phyloP scores from a whole-genome alignment of 23 red algal species.

The Chondrus crispus region DNA sequence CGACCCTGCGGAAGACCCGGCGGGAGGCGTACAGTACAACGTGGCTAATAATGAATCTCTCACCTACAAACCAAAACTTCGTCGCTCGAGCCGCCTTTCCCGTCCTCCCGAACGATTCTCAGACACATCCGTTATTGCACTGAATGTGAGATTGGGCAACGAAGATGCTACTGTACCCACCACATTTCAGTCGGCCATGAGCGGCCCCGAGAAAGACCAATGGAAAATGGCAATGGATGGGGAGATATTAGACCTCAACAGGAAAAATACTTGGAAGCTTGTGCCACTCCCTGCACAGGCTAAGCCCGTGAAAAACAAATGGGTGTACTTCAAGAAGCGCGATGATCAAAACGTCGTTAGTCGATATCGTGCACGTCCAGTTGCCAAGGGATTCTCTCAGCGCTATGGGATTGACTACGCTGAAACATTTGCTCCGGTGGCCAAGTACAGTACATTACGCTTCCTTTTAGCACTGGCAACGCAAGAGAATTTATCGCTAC shows the following conservation, averaged over 20 bases:
- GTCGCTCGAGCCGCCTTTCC: not conserved
- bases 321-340: not conserved
- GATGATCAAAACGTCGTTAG: not conserved
- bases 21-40: too few relatives aligned
- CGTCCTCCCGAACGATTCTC: not conserved
- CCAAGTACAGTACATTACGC: not conserved
- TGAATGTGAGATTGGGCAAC: not conserved
- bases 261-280: not conserved
- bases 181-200: conserved; percentile 1
- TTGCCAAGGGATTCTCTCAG: not conserved
- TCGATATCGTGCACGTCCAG: not conserved
- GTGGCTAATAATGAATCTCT: too few relatives aligned
- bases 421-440: not conserved
- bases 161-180: not conserved
- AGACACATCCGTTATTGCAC: not conserved
- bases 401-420: not conserved
- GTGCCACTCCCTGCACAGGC: not conserved
- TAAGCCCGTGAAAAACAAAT: not conserved
- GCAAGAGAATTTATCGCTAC: not conserved
- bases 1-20: too few relatives aligned
- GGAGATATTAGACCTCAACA: not conserved
- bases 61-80: not conserved
- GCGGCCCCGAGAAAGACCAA: not conserved
- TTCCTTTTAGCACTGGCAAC: not conserved
- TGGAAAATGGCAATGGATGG: conserved; percentile 11